Percentiles rank a stretch among this genome's conserved stretches.
Conservation (phyloP, 2,329 filamentous ascomycete species). For the Colletotrichum karsti region DNA sequence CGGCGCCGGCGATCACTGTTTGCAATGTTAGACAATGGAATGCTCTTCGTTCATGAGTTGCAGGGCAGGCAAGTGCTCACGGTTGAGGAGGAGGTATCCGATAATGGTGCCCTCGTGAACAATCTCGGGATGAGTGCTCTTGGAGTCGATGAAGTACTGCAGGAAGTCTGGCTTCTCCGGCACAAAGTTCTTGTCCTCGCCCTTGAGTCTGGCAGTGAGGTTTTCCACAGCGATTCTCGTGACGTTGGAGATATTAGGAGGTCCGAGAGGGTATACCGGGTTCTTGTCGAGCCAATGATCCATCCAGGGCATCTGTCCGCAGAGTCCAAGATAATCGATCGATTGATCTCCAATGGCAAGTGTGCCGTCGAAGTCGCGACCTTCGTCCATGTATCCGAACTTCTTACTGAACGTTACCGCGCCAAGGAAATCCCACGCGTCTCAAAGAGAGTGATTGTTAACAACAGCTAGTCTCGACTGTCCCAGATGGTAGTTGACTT, state of each 20-base stretch:
- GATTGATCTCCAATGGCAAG: slow-evolving; percentile 38
- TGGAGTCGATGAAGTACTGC: slow-evolving; percentile 44
- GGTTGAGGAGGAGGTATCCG: slow-evolving; percentile 40
- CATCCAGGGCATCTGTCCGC: slow-evolving; percentile 37
- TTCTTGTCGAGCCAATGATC: slow-evolving; percentile 40
- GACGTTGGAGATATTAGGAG: slow-evolving; percentile 33
- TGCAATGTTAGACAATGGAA: not conserved
- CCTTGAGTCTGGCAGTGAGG: slow-evolving; percentile 26
- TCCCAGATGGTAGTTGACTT: too few relatives aligned
- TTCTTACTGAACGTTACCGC: slow-evolving; percentile 47
- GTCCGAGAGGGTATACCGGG: slow-evolving; percentile 35
- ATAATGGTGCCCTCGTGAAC: slow-evolving; percentile 43
- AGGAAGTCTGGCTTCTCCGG: slow-evolving; percentile 37
- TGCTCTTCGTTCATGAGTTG: not conserved
- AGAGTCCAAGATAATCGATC: slow-evolving; percentile 42
- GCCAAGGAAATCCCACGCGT: slow-evolving; percentile 51
- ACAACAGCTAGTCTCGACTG: not conserved
- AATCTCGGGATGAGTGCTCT: slow-evolving; percentile 40
- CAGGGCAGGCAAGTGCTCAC: slow-evolving; percentile 22
- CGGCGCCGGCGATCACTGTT: slow-evolving; percentile 43
- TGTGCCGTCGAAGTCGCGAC: slow-evolving; percentile 45
- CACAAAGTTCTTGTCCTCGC: slow-evolving; percentile 10
- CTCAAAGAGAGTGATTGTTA: slow-evolving; percentile 24
- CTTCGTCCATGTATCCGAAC: slow-evolving; percentile 50
- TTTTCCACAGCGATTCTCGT: slow-evolving; percentile 31